phyloP scores from a whole-genome alignment of 148 eudicot species.

The Pharnaceum exiguum region DNA sequence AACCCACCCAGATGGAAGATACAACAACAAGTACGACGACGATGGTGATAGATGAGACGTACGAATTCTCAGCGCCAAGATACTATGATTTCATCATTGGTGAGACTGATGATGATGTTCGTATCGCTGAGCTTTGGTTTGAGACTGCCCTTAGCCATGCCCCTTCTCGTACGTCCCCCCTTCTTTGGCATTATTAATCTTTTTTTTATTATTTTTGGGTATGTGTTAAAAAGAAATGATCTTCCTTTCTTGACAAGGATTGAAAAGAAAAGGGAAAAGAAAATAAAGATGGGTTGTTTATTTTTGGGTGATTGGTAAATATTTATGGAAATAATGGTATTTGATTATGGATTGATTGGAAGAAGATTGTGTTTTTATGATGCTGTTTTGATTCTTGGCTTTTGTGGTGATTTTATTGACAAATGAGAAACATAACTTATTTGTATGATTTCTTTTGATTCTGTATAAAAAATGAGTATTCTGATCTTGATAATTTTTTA shows the following conservation, averaged over 20 bases:
- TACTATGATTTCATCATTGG: conserved; percentile 70
- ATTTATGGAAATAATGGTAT: not conserved
- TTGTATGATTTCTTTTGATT: not conserved
- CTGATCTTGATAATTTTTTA: not conserved
- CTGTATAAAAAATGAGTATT: not conserved
- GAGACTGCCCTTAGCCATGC: conserved; percentile 56
- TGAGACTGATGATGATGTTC: conserved; percentile 56
- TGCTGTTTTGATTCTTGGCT: not conserved
- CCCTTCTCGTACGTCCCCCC: conserved; percentile 71
- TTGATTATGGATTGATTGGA: not conserved
- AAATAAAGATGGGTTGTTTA: not conserved
- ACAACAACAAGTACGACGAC: conserved; percentile 16
- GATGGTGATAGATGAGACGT: conserved; percentile 54
- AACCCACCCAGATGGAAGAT: conserved; percentile 46
- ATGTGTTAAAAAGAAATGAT: not conserved
- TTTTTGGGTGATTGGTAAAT: not conserved
- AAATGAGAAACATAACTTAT: not conserved
- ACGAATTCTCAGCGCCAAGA: conserved; percentile 79
- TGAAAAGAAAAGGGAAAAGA: not conserved
- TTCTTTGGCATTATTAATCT: not conserved
- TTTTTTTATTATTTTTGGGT: not conserved
- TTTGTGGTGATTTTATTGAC: not conserved
- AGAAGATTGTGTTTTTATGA: not conserved
- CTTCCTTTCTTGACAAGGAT: too few relatives aligned
- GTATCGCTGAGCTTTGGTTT: conserved; percentile 77